Evolutionary conservation across 2,329 filamentous ascomycete species (phyloP), one percentile per base, ranked within the genome.

Genomic region (Hymenotorrendiella dingleyae): DNA sequence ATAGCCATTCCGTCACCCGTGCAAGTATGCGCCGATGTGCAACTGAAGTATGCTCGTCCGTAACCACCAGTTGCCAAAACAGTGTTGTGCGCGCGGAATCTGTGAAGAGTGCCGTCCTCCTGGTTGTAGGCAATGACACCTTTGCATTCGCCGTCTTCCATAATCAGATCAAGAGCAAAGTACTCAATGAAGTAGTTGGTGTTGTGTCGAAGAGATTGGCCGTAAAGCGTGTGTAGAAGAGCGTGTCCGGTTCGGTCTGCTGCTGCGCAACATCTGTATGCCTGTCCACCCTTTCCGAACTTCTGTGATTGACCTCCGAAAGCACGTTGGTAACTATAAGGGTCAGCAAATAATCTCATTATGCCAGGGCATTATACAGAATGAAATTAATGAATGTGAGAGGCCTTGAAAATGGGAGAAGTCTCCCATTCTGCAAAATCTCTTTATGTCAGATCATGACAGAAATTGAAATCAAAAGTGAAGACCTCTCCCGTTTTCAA

Each of bases 121-220:
- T 96, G 90, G 78, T 96, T 97, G 72, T 96, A 96, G 47, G 91
- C 91, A 55, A 97, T 76, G 55, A 97, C 86, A 79, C 93, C 93
- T 56, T 90, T 90, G 76, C 91, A 97, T 68, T 91, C 86, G 48
- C 91, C 91, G 60, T 94, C 86, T 71, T 96, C 85, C 93, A 97
- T 97, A 61, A 98, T 85, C 68, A 97, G 73, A 65, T 97, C 93
- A 55, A 94, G 78, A 59, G 90, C 93, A 67, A 97, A 98, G 77
- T 90, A 97, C 71, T 97, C 93, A 67, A 98, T 96, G 72, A 98
- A 97, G 78, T 96, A 98, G 76, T 96, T 96, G 63, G 91, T 96
- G 77, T 96, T 95, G 78, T 97, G 89, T 64, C 87, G 78, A 49
- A 97, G 80, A 41, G 90, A 96, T 73, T 96, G 91, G 60, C 93